Evolutionary conservation across 768 basidiomycete genomes (phyloP), one percentile per base, ranked within the genome.

Genomic region (Candolleomyces aberdarensis): DNA sequence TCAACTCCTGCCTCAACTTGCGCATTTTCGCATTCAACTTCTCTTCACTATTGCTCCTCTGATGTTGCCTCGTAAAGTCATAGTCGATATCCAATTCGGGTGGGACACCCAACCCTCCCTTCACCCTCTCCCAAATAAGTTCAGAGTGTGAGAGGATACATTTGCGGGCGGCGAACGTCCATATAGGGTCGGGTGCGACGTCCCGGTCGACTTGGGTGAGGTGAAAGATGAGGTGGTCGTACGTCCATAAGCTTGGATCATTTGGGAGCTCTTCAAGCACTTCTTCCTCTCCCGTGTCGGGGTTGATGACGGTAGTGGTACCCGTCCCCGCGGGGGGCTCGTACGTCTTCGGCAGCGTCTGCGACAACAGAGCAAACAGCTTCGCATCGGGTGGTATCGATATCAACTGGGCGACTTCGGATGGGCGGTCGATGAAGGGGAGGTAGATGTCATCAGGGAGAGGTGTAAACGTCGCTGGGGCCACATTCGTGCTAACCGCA

Each of bases 101-200:
- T 10, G 94, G 94, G 5, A 94, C 88, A 5, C 94, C 94, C 1
- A 97, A 77, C 0, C 91, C 93, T 32, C 86, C 89, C 67, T 94
- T 95, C 67, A 96, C 77, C 59, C 93, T 84, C 71, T 96, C 93
- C 94, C 94, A 97, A 58, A 96, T 87, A 44, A 94, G 84, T 67
- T 96, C 94, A 14, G 87, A 89, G 64, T 87, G 88, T 26, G 83
- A 74, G 20, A 90, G 78, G 66, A 96, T 83, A 66, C 92, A 94
- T 58, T 80, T 81, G n/a, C 92, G 86, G 0, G 86, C 83, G 10
- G 83, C 82, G 67, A 81, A 78, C 50, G 88, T 84, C 92, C 92
- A 97, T 32, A 85, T 68, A 19, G 80, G 78, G 67, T 97, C 94
- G 3, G 85, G 78, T 0, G 81, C 85, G 36, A 85, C 74, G 43